A percentile compares a stretch with the other conserved stretches of the same genome.
Conservation (phyloP, 2,329 filamentous ascomycete genomes). For the Fusarium papillatum region DNA sequence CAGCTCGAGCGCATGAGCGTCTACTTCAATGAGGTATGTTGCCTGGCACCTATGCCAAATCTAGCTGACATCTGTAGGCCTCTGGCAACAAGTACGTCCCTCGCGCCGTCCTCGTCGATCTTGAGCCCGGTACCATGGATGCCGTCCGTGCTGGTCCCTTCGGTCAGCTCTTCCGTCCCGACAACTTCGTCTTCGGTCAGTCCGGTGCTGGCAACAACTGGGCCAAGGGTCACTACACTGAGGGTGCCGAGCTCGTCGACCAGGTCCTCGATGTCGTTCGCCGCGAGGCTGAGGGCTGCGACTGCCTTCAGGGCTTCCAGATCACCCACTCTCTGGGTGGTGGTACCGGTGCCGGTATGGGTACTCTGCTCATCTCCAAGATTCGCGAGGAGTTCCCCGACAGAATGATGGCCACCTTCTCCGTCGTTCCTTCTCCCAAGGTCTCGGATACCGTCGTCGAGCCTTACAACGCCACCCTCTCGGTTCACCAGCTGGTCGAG, state of each 20-base stretch:
- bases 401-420: constrained; percentile 99
- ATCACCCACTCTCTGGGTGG: constrained; percentile 99
- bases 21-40: constrained; percentile 87
- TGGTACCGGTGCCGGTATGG: constrained; percentile 99
- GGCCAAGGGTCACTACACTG: constrained; percentile 99
- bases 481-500: constrained; percentile 98
- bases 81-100: constrained; percentile 99
- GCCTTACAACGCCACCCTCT: constrained; percentile 99
- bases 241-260: constrained; percentile 99
- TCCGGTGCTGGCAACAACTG: constrained; percentile 99
- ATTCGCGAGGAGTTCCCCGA: constrained; percentile 99
- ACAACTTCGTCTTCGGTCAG: constrained; percentile 99
- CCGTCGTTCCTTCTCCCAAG: constrained; percentile 98
- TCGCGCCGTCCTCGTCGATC: constrained; percentile 98
- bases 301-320: constrained; percentile 99
- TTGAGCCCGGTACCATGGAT: constrained; percentile 99
- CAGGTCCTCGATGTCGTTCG: constrained; percentile 98
- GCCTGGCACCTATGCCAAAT: neutral
- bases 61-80: constrained; percentile 68
- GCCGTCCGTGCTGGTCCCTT: constrained; percentile 98
- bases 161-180: constrained; percentile 98
- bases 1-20: constrained; percentile 99
- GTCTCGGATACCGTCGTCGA: constrained; percentile 99
- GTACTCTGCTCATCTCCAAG: constrained; percentile 99
- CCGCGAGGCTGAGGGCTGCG: constrained; percentile 98